A percentile compares a stretch with the other conserved stretches of the same genome.
Conservation (phyloP, 768 basidiomycete genomes). For the Myochromella boudieri region DNA sequence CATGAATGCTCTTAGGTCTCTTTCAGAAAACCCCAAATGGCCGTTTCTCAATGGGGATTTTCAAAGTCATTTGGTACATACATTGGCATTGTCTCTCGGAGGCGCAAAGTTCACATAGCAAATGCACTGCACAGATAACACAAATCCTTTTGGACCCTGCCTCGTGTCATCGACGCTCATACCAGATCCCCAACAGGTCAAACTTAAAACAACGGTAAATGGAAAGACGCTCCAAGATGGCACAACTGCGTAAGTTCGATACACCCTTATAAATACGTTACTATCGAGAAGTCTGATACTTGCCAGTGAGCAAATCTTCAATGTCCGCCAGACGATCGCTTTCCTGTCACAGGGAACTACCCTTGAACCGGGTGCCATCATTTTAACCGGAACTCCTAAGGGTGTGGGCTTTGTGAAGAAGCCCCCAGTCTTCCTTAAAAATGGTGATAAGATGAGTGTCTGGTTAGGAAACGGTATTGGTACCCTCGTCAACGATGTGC, state of each 20-base stretch:
- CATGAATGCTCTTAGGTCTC: constrained; percentile 51
- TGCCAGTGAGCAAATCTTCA: constrained; percentile 78
- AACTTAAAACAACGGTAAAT: constrained; percentile 66
- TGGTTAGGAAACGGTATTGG: constrained; percentile 77
- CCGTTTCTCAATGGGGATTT: constrained; percentile 84
- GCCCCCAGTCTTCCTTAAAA: constrained; percentile 67
- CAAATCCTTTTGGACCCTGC: constrained; percentile 79
- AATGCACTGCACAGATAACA: constrained; percentile 44
- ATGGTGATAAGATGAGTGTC: constrained; percentile 70
- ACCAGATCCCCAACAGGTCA: constrained; percentile 63
- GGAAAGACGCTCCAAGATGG: constrained; percentile 72
- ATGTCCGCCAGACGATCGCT: constrained; percentile 70
- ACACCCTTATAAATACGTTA: neutral
- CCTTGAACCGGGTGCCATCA: constrained; percentile 76
- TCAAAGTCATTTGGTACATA: constrained; percentile 80
- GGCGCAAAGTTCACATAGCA: neutral
- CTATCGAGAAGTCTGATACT: neutral
- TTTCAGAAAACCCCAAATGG: constrained; percentile 80
- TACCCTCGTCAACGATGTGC: constrained; percentile 74
- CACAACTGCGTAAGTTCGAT: constrained; percentile 56
- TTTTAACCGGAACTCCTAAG: constrained; percentile 81
- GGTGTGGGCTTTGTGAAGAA: constrained; percentile 80
- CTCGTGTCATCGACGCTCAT: constrained; percentile 67
- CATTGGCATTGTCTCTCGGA: neutral
- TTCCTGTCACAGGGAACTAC: constrained; percentile 87